Evolutionary conservation across 345 rosid species (phyloP), one percentile per base, ranked within the genome.

Genomic region (Bruguiera sexangula): DNA sequence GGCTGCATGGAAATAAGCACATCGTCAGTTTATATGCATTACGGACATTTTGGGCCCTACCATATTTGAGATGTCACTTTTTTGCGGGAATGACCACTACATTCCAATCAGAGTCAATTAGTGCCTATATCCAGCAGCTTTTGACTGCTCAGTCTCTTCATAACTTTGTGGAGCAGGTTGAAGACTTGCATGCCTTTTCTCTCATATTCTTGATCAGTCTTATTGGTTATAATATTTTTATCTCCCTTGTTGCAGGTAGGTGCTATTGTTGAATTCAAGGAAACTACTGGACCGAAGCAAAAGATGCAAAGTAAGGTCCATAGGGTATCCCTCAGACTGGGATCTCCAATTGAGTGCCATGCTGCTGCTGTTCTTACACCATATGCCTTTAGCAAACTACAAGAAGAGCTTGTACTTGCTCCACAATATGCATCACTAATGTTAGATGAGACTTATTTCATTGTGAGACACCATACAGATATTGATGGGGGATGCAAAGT

Each of bases 301-400:
- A 80, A 84, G 81, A 70, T 67, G 68, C 86, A 76, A 20, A 43
- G 60, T 15, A 85, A 78, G 72, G 51, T 62, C 61, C 83, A 70
- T 22, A 81, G 78, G 68, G 73, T 84, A 68, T 54, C 73, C 74
- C 84, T 77, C 26, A 80, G 80, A 79, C 82, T 81, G 19, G 87
- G 87, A 36, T 83, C 89, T 31, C 92, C 92, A n/a, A 83, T 87
- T 60, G 92, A 87, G 72, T 80, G 84, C 30, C 89, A 87, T 66
- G 83, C 89, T 24, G 86, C 85, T 64, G 51, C 78, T 37, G 50
- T 85, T 67, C 84, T 87, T 69, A 81, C 89, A 4, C 89, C 89
- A 8, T 74, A 83, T 69, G 89, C 88, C 62, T 85, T 83, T 56
- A 22, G 71, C 58, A 83, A 82, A 68, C 80, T 87, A 54, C 92